phyloP scores from a whole-genome alignment of 345 rosid genomes.

The Citrus mangshanensis region DNA sequence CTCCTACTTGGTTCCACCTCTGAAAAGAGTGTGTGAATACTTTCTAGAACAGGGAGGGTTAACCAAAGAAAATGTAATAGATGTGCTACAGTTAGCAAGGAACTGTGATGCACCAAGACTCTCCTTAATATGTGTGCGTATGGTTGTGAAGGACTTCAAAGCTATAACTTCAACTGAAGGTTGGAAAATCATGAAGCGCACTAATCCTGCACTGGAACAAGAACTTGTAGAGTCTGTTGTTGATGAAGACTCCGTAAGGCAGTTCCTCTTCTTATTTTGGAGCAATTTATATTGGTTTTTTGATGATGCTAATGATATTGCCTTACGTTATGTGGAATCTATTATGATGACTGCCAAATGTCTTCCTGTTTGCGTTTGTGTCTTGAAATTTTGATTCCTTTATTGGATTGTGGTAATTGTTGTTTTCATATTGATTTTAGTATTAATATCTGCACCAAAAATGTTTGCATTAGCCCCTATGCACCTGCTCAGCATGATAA shows the following conservation, averaged over 20 bases:
- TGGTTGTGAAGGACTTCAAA: slow-evolving; percentile 72
- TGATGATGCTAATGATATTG: neutral
- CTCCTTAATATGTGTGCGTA: slow-evolving; percentile 50
- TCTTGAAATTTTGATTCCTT: neutral
- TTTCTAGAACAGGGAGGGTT: slow-evolving; percentile 56
- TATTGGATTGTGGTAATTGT: neutral
- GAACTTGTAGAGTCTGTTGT: slow-evolving; percentile 67
- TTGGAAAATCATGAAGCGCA: slow-evolving; percentile 73
- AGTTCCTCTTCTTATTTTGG: slow-evolving; percentile 5
- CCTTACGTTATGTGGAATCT: neutral
- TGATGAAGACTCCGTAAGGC: slow-evolving; percentile 69
- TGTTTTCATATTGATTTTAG: neutral
- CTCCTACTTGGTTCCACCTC: slow-evolving; percentile 53
- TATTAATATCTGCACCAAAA: neutral
- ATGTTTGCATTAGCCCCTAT: neutral
- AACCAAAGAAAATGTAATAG: slow-evolving; percentile 71
- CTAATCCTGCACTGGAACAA: slow-evolving; percentile 70
- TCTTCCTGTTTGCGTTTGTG: neutral
- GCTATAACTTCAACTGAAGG: slow-evolving; percentile 71
- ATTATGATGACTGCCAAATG: neutral
- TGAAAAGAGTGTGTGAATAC: slow-evolving; percentile 59
- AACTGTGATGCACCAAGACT: slow-evolving; percentile 69
- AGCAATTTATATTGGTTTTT: neutral
- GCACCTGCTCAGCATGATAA: neutral
- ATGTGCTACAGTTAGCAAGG: slow-evolving; percentile 76